These are phyloP conservation scores for Citrus australasica DNA, from an alignment of 345 rosid species.

Conservation along the genomic window DNA sequence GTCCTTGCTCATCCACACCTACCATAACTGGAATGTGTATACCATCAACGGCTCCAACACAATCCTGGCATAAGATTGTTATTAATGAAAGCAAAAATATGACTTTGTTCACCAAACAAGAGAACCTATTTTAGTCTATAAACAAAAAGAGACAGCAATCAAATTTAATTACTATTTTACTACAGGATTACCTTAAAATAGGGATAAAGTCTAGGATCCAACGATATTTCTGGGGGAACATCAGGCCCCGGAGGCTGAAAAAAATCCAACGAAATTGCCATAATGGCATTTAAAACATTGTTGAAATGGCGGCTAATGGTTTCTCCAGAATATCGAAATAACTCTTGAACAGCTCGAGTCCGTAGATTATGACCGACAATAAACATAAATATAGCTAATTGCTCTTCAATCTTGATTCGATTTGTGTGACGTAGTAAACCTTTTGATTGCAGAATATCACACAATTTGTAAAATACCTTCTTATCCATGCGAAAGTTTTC, in stretches of 20 bases:
- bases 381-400: slow-evolving; percentile 77
- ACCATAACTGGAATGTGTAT: slow-evolving; percentile 85
- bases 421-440: slow-evolving; percentile 88
- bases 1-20: slow-evolving; percentile 91
- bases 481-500: slow-evolving; percentile 94
- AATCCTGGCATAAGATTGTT: slow-evolving; percentile 44
- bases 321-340: slow-evolving; percentile 78
- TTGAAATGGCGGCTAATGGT: slow-evolving; percentile 95
- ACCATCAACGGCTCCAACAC: slow-evolving; percentile 84
- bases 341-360: slow-evolving; percentile 83
- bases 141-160: not conserved
- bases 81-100: slow-evolving; percentile 10
- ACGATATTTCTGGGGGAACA: slow-evolving; percentile 42
- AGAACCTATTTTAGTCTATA: not conserved
- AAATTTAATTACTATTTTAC: not conserved
- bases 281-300: slow-evolving; percentile 79
- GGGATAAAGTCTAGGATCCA: slow-evolving; percentile 56
- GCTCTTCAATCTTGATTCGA: slow-evolving; percentile 88
- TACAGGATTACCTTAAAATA: slow-evolving; percentile 60
- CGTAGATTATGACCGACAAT: slow-evolving; percentile 84
- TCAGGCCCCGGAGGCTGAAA: slow-evolving; percentile 57
- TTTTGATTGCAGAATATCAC: slow-evolving; percentile 65
- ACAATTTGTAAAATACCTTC: slow-evolving; percentile 72
- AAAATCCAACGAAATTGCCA: slow-evolving; percentile 65
- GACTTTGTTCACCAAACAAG: not conserved